Evolutionary conservation across 2,329 filamentous ascomycete species (phyloP).

Genomic region (Aspergillus oerlinghausenensis): DNA sequence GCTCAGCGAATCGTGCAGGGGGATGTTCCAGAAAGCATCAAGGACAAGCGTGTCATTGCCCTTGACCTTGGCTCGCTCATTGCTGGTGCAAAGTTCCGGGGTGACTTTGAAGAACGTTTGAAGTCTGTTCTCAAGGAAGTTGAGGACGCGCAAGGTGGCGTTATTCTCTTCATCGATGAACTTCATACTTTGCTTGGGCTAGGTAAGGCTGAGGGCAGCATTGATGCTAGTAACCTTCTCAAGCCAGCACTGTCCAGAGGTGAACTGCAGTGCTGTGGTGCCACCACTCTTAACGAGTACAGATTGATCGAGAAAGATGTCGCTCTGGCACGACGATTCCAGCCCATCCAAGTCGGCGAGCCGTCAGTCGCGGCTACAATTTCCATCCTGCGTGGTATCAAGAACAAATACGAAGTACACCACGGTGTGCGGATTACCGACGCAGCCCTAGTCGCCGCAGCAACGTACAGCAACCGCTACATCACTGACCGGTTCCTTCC

Average conservation of each 20-base stretch:
- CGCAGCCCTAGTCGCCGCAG: slow-evolving; percentile 83
- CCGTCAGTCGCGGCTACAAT: slow-evolving; percentile 89
- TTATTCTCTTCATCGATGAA: slow-evolving; percentile 95
- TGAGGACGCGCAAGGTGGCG: slow-evolving; percentile 77
- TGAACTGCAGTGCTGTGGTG: slow-evolving; percentile 90
- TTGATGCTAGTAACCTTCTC: slow-evolving; percentile 90
- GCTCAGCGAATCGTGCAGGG: slow-evolving; percentile 85
- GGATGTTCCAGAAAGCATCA: slow-evolving; percentile 92
- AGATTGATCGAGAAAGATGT: slow-evolving; percentile 93
- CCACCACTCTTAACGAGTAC: slow-evolving; percentile 90
- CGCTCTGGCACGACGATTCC: slow-evolving; percentile 84
- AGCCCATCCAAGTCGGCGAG: slow-evolving; percentile 90
- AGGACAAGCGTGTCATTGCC: slow-evolving; percentile 84
- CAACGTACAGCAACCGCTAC: slow-evolving; percentile 89
- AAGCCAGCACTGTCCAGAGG: slow-evolving; percentile 92
- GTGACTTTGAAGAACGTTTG: slow-evolving; percentile 91
- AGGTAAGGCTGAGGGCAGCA: slow-evolving; percentile 92
- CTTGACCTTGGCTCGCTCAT: slow-evolving; percentile 89
- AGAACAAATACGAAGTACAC: slow-evolving; percentile 95
- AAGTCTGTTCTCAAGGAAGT: slow-evolving; percentile 91
- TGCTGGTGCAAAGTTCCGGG: slow-evolving; percentile 89
- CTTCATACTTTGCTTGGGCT: slow-evolving; percentile 86
- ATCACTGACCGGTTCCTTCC: slow-evolving; percentile 94
- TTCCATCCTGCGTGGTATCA: slow-evolving; percentile 91
- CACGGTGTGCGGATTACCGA: slow-evolving; percentile 95